Base-by-base conservation (phyloP, 1,284 basidiomycete genomes). In the Pseudozyma sp. region DNA sequence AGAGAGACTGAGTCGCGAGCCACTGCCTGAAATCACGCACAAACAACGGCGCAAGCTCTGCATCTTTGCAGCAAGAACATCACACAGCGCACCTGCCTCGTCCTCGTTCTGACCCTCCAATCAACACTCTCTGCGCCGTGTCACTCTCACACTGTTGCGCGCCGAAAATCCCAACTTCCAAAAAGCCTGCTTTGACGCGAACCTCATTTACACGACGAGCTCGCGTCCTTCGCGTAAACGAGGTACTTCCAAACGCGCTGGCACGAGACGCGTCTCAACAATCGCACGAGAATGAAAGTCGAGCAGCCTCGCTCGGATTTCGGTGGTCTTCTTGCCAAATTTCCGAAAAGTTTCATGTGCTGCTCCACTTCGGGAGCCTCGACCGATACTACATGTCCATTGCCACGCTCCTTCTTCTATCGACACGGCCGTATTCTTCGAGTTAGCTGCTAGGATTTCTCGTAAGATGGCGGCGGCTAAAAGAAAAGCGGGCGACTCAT, bases 201-300 rank as follows among this genome's bases (percentile, higher is more conserved):
- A 72, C 56, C 65, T 65, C 65, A 68, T 68, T 68, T 68, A 68
- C 69, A 60, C 64, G 69, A 40, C 44, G 9, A 16, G 34, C 46
- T 35, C 34, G n/a, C 29, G 56, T 24, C 40, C 50, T 43, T 54
- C 65, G 70, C 70, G 70, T 73, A 65, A 58, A 73, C 64, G 51
- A 50, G 43, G 17, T 24, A 44, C 5, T 3, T 31, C 17, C 10
- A 16, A 7, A 33, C 42, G 33, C 52, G 52, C 40, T 13, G 34
- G 3, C 11, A 16, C 42, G 45, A 42, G 31, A 66, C 65, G 56
- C 61, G 61, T 53, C 24, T 6, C 34, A 5, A 19, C 3, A 55
- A 19, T 35, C 45, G 47, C 54, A 56, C 45, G 47, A 47, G 31
- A 56, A 14, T 24, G 24, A 24, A 24, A 24, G 2, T 24, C 24